Conservation (phyloP, 768 basidiomycete genomes). For the Trametes cubensis region DNA sequence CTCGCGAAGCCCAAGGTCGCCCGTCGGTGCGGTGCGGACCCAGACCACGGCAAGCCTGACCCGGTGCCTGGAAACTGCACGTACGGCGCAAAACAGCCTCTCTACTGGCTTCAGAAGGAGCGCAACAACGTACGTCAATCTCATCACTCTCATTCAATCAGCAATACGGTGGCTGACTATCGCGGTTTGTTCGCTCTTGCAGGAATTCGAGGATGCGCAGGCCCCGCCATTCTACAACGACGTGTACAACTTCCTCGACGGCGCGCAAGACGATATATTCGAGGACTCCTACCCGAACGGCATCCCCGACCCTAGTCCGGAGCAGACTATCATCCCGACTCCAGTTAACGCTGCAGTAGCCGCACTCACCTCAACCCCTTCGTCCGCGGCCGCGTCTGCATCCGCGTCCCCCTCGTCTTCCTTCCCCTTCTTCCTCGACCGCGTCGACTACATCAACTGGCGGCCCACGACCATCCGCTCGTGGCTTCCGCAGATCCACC, state of each 20-base stretch:
- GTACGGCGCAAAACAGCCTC: slow-evolving; percentile 68
- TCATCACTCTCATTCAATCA: neutral
- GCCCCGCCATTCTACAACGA: slow-evolving; percentile 70
- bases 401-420: neutral
- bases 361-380: neutral
- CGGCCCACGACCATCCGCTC: slow-evolving; percentile 9
- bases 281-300: slow-evolving; percentile 50
- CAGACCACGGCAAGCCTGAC: slow-evolving; percentile 44
- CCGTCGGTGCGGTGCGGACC: slow-evolving; percentile 66
- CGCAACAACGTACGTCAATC: slow-evolving; percentile 56
- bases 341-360: slow-evolving; percentile 20
- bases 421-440: neutral
- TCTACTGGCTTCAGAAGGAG: slow-evolving; percentile 71
- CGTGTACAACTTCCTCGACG: slow-evolving; percentile 71
- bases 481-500: slow-evolving; percentile 2
- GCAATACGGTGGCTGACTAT: no score
- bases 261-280: slow-evolving; percentile 76
- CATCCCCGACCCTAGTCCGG: slow-evolving; percentile 30
- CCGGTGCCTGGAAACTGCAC: slow-evolving; percentile 65
- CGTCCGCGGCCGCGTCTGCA: neutral
- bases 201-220: slow-evolving; percentile 68
- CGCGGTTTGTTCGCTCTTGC: neutral
- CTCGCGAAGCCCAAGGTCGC: slow-evolving; percentile 60
- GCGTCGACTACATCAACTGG: neutral
- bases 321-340: slow-evolving; percentile 32